phyloP scores from a whole-genome alignment of 2,329 filamentous ascomycete genomes.

The Aspergillus neotritici region DNA sequence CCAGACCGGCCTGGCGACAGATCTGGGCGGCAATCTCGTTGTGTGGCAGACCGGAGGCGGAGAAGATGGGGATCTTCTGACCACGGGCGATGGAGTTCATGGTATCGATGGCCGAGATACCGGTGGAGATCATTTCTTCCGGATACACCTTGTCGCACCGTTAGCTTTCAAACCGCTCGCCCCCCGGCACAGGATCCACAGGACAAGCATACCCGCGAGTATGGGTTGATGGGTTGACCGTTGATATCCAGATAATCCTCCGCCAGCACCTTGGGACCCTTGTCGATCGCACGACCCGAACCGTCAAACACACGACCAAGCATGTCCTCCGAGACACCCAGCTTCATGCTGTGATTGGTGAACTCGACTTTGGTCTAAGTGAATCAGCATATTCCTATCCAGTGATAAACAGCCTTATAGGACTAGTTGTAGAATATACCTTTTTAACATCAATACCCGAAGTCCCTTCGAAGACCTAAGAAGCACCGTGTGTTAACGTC shows the following conservation, averaged over 20 bases:
- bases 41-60: conserved; percentile 92
- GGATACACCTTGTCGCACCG: conserved; percentile 69
- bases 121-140: conserved; percentile 99
- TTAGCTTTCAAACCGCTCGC: conserved; percentile 5
- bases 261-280: conserved; percentile 94
- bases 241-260: conserved; percentile 99
- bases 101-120: conserved; percentile 97
- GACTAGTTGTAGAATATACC: conserved; percentile 47
- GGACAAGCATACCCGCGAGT: conserved; percentile 65
- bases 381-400: conserved; percentile 19
- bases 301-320: conserved; percentile 97
- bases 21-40: conserved; percentile 99
- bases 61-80: conserved; percentile 99
- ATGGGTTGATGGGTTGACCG: conserved; percentile 97
- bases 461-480: conserved; percentile 92
- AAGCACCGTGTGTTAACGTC: conserved; percentile 17
- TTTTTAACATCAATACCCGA: conserved; percentile 97
- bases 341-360: conserved; percentile 92
- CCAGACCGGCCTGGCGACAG: conserved; percentile 91
- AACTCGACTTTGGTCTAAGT: conserved; percentile 90
- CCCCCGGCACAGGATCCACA: background rate
- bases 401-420: conserved; percentile 6
- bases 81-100: conserved; percentile 98
- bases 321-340: conserved; percentile 99
- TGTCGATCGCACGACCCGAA: conserved; percentile 95